Percentiles rank a stretch among this genome's conserved stretches.
Evolutionary conservation across 768 basidiomycete genomes (phyloP).

Genomic region (Porphyrellus cyaneotinctus): DNA sequence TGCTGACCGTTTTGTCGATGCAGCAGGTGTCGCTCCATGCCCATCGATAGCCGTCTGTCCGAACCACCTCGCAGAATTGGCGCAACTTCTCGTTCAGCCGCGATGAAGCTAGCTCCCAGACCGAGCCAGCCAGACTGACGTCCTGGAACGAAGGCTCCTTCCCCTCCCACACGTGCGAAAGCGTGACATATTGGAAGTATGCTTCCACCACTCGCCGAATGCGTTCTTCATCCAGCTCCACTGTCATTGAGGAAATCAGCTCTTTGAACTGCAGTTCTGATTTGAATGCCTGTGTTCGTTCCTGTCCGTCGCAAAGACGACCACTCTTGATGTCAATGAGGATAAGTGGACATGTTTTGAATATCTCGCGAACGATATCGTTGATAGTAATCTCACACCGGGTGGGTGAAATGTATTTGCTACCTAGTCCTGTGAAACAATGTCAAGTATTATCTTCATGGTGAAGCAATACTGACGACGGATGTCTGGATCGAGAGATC

Average conservation of each 20-base stretch:
- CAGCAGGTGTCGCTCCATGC: no score
- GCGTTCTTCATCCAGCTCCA: not conserved
- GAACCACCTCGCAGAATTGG: slow-evolving; percentile 3
- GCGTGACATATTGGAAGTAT: slow-evolving; percentile 10
- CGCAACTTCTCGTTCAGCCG: slow-evolving; percentile 1
- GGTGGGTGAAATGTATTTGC: not conserved
- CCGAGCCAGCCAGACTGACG: not conserved
- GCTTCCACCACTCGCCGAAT: not conserved
- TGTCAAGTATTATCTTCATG: not conserved
- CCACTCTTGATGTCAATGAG: slow-evolving; percentile 1
- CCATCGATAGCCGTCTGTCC: slow-evolving; percentile 1
- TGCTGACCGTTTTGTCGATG: not conserved
- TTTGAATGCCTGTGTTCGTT: not conserved
- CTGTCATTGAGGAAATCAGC: slow-evolving; percentile 8
- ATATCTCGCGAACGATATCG: not conserved
- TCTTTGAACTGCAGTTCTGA: not conserved
- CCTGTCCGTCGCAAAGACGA: not conserved
- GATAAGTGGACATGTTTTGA: not conserved
- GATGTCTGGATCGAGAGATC: not conserved
- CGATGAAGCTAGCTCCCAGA: slow-evolving; percentile 6
- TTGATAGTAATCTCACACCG: not conserved
- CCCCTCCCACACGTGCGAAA: slow-evolving; percentile 14
- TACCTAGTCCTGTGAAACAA: not conserved
- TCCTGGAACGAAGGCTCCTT: slow-evolving; percentile 10
- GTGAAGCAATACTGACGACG: not conserved